Percentiles rank a stretch among this genome's conserved stretches.
phyloP scores from a whole-genome alignment of 2,329 filamentous ascomycete genomes.

The Diaporthe ilicicola region DNA sequence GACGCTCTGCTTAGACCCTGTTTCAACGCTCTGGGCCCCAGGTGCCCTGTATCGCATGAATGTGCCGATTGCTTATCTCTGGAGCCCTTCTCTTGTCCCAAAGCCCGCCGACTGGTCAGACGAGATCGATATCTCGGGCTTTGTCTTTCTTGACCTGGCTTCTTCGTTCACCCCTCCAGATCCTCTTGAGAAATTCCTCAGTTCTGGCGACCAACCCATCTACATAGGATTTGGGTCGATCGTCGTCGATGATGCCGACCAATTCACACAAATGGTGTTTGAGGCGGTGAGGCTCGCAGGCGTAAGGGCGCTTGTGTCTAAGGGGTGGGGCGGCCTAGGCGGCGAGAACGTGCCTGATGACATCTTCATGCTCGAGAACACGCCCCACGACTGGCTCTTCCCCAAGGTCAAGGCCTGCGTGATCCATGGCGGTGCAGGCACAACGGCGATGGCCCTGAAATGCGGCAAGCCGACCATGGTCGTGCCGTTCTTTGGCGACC shows the following conservation, averaged over 20 bases:
- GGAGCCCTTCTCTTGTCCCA: constrained; percentile 71
- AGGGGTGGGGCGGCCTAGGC: constrained; percentile 79
- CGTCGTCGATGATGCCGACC: constrained; percentile 75
- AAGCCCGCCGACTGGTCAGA: constrained; percentile 75
- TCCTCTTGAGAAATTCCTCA: constrained; percentile 64
- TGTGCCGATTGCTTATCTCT: constrained; percentile 79
- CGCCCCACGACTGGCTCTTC: constrained; percentile 81
- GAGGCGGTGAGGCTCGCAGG: constrained; percentile 71
- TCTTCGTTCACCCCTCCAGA: constrained; percentile 66
- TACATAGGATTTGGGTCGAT: constrained; percentile 83
- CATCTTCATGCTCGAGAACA: constrained; percentile 77
- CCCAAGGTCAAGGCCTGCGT: constrained; percentile 72
- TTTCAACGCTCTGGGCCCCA: constrained; percentile 80
- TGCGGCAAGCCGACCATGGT: constrained; percentile 78
- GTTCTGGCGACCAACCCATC: constrained; percentile 64
- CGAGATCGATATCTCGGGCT: constrained; percentile 78
- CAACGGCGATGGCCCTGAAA: constrained; percentile 77
- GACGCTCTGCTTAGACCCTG: constrained; percentile 75
- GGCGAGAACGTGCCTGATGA: constrained; percentile 66
- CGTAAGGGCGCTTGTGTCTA: constrained; percentile 75
- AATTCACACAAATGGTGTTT: constrained; percentile 76
- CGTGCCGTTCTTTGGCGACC: constrained; percentile 82
- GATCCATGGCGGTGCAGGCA: constrained; percentile 82
- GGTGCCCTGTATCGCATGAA: constrained; percentile 76
- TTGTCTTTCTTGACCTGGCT: constrained; percentile 78